Evolutionary conservation across 148 eudicot species (phyloP).

Genomic region (Gaultheria prostrata): DNA sequence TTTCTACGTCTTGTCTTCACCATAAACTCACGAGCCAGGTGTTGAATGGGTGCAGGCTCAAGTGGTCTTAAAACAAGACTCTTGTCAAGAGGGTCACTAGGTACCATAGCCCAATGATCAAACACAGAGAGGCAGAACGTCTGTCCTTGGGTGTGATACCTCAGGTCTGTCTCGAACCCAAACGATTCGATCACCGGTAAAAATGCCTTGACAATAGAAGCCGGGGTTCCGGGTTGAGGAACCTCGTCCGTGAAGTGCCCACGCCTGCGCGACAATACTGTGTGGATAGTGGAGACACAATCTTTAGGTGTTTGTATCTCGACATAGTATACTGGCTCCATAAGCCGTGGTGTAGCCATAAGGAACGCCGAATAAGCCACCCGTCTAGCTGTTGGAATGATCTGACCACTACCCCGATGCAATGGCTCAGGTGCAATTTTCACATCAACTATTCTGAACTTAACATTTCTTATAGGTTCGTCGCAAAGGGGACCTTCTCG

Average conservation of each 20-base stretch:
- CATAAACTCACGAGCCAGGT: slow-evolving; percentile 97
- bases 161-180: slow-evolving; percentile 96
- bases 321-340: slow-evolving; percentile 95
- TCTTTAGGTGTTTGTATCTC: slow-evolving; percentile 99
- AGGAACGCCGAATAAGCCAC: slow-evolving; percentile 97
- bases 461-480: slow-evolving; percentile 96
- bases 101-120: slow-evolving; percentile 99
- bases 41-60: slow-evolving; percentile 94
- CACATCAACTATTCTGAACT: slow-evolving; percentile 97
- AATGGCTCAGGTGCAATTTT: slow-evolving; percentile 90
- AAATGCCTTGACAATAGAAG: slow-evolving; percentile 95
- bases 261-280: slow-evolving; percentile 91
- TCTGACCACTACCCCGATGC: slow-evolving; percentile 93
- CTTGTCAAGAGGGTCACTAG: slow-evolving; percentile 98
- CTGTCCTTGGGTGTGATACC: slow-evolving; percentile 99
- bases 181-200: slow-evolving; percentile 95
- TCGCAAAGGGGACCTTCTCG: slow-evolving; percentile 99
- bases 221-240: slow-evolving; percentile 99
- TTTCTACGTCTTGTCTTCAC: slow-evolving; percentile 98
- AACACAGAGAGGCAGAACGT: slow-evolving; percentile 85
- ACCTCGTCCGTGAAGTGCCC: slow-evolving; percentile 96
- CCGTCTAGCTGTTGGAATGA: slow-evolving; percentile 97
- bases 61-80: slow-evolving; percentile 88
- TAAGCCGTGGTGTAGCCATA: slow-evolving; percentile 96
- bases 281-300: slow-evolving; percentile 90